phyloP scores from a whole-genome alignment of 345 rosid species.

The Zanthoxylum bungeanum region DNA sequence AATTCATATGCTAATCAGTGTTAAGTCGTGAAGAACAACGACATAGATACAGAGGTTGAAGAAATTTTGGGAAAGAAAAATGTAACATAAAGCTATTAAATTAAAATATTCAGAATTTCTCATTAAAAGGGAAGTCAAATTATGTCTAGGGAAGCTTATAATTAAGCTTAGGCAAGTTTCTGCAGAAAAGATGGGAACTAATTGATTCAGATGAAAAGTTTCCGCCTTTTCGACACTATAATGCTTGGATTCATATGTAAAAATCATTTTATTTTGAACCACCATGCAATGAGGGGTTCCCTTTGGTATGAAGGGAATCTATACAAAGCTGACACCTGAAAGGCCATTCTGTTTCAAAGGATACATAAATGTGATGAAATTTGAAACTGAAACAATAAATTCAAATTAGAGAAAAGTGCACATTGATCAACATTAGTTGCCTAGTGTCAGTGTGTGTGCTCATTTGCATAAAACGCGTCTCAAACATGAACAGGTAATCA shows the following conservation, averaged over 20 bases:
- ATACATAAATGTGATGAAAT: neutral
- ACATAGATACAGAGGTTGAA: neutral
- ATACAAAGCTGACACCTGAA: neutral
- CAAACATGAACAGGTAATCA: neutral
- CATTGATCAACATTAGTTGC: neutral
- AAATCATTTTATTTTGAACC: neutral
- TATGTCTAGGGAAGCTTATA: neutral
- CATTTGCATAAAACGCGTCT: neutral
- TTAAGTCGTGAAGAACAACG: neutral
- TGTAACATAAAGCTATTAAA: neutral
- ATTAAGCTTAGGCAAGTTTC: neutral
- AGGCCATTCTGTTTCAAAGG: neutral
- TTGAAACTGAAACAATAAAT: neutral
- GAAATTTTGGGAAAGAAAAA: neutral
- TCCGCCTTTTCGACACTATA: neutral
- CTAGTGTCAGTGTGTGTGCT: neutral
- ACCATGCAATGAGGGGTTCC: neutral
- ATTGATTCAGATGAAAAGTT: neutral
- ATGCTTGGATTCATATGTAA: neutral
- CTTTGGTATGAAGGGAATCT: neutral
- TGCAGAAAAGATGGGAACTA: neutral
- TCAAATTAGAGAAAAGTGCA: neutral
- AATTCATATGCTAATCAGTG: neutral
- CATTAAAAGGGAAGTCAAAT: neutral
- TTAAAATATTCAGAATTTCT: neutral